Evolutionary conservation across 768 basidiomycete species (phyloP).

Genomic region (Tricholoma hemisulphureum): DNA sequence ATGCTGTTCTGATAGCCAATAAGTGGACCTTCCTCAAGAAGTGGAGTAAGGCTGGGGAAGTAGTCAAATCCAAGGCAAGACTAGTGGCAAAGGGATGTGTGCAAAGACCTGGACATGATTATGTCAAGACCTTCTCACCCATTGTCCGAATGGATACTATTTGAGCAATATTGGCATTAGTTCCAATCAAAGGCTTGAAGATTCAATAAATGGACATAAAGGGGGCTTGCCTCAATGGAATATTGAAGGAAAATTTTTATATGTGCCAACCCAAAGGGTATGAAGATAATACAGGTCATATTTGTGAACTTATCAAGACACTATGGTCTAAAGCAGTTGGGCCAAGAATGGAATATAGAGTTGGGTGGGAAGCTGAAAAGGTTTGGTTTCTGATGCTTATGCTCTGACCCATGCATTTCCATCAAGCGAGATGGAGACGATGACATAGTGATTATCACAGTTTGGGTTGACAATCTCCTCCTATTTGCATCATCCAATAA

Average conservation of each 20-base stretch:
- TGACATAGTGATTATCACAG: not conserved
- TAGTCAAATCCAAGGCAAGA: constrained; percentile 2
- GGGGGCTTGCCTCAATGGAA: constrained; percentile 6
- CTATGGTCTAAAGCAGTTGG: too few relatives aligned
- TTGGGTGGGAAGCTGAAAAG: not conserved
- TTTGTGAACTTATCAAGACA: too few relatives aligned
- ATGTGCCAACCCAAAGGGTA: constrained; percentile 3
- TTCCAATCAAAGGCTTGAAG: constrained; percentile 6
- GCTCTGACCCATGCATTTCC: not conserved
- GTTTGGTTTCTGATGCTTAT: not conserved
- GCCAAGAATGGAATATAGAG: not conserved
- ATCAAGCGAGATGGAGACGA: not conserved
- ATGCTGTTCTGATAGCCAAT: constrained; percentile 12
- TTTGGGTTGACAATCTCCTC: constrained; percentile 11
- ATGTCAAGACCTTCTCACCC: constrained; percentile 23
- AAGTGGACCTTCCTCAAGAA: constrained; percentile 32
- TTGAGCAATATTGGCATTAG: constrained; percentile 22
- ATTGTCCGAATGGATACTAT: too few relatives aligned
- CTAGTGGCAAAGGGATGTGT: constrained; percentile 23
- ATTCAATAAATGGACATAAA: too few relatives aligned
- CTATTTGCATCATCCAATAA: not conserved
- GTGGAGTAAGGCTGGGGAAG: not conserved
- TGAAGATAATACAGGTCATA: too few relatives aligned
- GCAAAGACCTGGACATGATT: constrained; percentile 34
- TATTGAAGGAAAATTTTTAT: constrained; percentile 26